These are phyloP conservation scores for Excoecaria cochinchinensis DNA, from an alignment of 345 rosid species.

Conservation along the genomic window DNA sequence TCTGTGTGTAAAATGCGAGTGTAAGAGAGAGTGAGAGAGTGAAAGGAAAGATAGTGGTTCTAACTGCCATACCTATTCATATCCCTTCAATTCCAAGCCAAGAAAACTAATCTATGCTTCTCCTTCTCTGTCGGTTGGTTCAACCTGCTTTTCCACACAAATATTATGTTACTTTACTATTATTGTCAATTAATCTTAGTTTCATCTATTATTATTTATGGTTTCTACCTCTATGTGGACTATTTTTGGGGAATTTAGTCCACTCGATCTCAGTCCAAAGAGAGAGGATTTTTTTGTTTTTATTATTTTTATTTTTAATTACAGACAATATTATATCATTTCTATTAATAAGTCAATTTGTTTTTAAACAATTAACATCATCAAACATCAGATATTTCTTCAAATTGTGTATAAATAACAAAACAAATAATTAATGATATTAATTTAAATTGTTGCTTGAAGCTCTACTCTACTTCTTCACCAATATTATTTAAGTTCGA, in stretches of 20 bases:
- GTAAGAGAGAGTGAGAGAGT: background rate
- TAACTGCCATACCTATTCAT: conserved; percentile 54
- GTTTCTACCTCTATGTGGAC: background rate
- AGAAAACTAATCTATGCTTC: conserved; percentile 53
- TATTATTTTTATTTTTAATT: background rate
- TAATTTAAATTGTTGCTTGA: too few species aligned
- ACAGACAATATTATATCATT: background rate
- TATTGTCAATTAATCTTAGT: background rate
- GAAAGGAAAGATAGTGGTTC: conserved; percentile 36
- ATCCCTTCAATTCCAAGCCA: conserved; percentile 73
- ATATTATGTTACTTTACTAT: conserved; percentile 14
- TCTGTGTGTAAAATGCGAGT: conserved; percentile 13
- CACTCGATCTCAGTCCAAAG: conserved; percentile 4
- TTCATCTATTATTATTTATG: background rate
- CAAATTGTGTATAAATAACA: too few species aligned
- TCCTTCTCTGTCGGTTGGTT: conserved; percentile 60
- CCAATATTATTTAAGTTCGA: too few species aligned
- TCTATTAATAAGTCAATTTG: background rate
- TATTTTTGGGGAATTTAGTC: conserved; percentile 1
- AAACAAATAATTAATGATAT: too few species aligned
- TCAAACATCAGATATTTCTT: too few species aligned
- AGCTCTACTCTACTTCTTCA: too few species aligned
- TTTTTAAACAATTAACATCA: too few species aligned
- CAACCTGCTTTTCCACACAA: conserved; percentile 47
- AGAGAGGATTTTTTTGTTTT: background rate